phyloP scores from a whole-genome alignment of 23 red algal genomes.

The Gracilaria vermiculophylla region DNA sequence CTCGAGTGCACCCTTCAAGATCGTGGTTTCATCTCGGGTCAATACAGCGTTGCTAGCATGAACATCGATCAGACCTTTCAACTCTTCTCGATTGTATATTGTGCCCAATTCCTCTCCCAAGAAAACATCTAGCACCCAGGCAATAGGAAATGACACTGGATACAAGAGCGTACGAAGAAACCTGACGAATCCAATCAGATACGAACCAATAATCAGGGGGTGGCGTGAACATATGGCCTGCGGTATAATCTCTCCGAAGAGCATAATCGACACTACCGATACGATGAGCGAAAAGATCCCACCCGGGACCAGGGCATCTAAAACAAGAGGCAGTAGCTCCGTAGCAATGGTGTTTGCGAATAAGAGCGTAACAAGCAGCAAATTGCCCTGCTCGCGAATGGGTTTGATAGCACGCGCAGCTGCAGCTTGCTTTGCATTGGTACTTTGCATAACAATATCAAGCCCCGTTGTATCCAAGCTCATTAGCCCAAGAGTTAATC shows the following conservation, averaged over 20 bases:
- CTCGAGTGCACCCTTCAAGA: constrained; percentile 86
- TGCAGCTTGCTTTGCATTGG: constrained; percentile 52
- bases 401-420: constrained; percentile 78
- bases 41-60: constrained; percentile 69
- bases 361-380: constrained; percentile 89
- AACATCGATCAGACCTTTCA: constrained; percentile 88
- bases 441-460: constrained; percentile 75
- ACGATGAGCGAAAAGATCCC: constrained; percentile 60
- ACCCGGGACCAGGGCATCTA: constrained; percentile 75
- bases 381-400: constrained; percentile 94
- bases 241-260: constrained; percentile 94
- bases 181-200: constrained; percentile 84
- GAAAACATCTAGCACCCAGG: constrained; percentile 67
- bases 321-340: constrained; percentile 78
- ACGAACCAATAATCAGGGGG: constrained; percentile 74
- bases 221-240: constrained; percentile 92
- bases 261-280: constrained; percentile 75
- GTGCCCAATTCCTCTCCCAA: constrained; percentile 85
- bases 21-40: constrained; percentile 83
- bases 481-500: constrained; percentile 94
- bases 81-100: constrained; percentile 75
- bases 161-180: constrained; percentile 76
- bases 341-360: constrained; percentile 87
- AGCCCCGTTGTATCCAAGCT: constrained; percentile 83
- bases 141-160: constrained; percentile 84